Conservation (phyloP, 257 asterid species). For the Solanum virginianum region DNA sequence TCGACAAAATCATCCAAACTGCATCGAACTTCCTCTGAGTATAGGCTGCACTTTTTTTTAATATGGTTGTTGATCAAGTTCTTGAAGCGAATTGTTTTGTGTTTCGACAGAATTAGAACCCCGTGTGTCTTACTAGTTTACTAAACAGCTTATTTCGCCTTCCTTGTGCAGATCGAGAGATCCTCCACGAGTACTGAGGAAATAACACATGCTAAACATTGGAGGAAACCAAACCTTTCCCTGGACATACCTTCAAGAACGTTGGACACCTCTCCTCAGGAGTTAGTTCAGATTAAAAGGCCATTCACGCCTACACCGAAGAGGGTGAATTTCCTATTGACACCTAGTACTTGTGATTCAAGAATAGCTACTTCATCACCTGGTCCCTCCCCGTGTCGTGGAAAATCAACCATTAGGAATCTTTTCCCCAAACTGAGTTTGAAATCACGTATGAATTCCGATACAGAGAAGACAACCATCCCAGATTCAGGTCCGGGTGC, state of each 20-base stretch:
- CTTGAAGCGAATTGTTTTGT: background rate
- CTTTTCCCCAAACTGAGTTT: conserved; percentile 57
- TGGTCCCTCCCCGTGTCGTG: conserved; percentile 42
- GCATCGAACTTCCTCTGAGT: background rate
- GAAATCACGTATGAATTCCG: conserved; percentile 40
- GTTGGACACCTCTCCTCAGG: conserved; percentile 37
- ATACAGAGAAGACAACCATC: conserved; percentile 32
- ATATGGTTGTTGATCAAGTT: background rate
- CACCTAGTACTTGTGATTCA: conserved; percentile 38
- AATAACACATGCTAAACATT: conserved; percentile 29
- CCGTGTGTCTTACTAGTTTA: background rate
- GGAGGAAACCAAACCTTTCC: conserved; percentile 57
- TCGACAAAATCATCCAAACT: background rate
- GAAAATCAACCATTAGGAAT: conserved; percentile 40
- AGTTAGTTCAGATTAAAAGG: conserved; percentile 44
- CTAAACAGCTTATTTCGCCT: background rate
- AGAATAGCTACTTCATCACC: conserved; percentile 22
- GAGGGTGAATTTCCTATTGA: conserved; percentile 60
- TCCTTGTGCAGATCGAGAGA: conserved; percentile 23
- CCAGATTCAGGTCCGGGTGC: conserved; percentile 14
- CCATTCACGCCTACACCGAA: conserved; percentile 65
- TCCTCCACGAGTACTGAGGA: conserved; percentile 20
- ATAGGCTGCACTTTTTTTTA: background rate
- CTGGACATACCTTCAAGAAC: conserved; percentile 63
- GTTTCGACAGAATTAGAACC: background rate